Evolutionary conservation across 192 early-diverging fungal genomes (phyloP).

Genomic region (Jimgerdemannia flammicorona): DNA sequence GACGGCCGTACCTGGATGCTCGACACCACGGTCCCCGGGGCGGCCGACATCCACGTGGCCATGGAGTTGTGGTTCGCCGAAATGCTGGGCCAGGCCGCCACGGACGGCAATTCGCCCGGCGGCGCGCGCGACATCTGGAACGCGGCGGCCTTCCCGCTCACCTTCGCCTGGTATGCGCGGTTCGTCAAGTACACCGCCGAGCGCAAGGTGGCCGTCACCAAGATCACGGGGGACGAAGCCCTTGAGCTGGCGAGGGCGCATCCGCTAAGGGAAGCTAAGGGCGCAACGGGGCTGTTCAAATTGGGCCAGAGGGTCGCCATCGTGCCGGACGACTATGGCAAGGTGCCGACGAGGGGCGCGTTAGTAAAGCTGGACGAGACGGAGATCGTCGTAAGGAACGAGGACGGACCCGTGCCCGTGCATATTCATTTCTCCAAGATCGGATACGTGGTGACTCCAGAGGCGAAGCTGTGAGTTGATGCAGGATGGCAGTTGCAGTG

Average conservation of each 20-base stretch:
- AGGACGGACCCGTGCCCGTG: background rate
- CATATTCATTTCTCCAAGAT: background rate
- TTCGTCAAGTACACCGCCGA: slow-evolving; percentile 20
- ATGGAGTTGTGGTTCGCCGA: slow-evolving; percentile 22
- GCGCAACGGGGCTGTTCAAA: background rate
- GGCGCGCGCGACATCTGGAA: slow-evolving; percentile 16
- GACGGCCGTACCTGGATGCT: slow-evolving; percentile 27
- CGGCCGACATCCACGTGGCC: slow-evolving; percentile 24
- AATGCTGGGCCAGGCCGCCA: background rate
- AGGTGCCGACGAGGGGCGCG: slow-evolving; percentile 23
- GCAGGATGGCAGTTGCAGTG: background rate
- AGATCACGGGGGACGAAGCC: slow-evolving; percentile 28
- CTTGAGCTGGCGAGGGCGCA: slow-evolving; percentile 15
- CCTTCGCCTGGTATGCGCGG: slow-evolving; percentile 26
- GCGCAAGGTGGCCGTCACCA: slow-evolving; percentile 13
- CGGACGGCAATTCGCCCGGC: background rate
- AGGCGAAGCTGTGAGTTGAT: background rate
- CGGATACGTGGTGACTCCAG: background rate
- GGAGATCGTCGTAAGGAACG: background rate
- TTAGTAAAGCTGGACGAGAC: slow-evolving; percentile 12
- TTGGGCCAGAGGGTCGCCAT: slow-evolving; percentile 25
- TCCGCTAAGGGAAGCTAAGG: slow-evolving; percentile 1
- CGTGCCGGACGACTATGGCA: slow-evolving; percentile 38
- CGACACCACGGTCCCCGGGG: slow-evolving; percentile 13
- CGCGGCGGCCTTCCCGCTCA: slow-evolving; percentile 11